Evolutionary conservation across 768 basidiomycete genomes (phyloP).

Genomic region (Tephrocybe sp.): DNA sequence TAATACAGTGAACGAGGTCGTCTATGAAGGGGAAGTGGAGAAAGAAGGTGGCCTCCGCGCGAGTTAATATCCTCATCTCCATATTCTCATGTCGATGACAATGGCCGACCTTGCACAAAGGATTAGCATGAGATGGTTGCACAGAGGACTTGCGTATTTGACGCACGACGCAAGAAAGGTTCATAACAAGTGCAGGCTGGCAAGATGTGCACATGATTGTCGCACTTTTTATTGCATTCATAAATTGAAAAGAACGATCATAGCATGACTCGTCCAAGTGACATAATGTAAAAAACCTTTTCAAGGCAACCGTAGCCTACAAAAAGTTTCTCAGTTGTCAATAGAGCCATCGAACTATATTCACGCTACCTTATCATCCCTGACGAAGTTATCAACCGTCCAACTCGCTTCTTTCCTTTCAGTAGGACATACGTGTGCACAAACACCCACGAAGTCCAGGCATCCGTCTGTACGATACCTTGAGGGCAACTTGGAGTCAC

Average conservation of each 20-base stretch:
- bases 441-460: constrained; percentile 57
- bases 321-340: neutral
- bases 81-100: constrained; percentile 60
- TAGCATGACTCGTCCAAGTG: constrained; percentile 27
- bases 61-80: constrained; percentile 34
- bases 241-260: constrained; percentile 18
- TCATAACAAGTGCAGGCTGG: constrained; percentile 45
- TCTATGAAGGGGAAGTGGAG: constrained; percentile 17
- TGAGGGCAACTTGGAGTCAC: constrained; percentile 32
- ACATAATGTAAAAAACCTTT: constrained; percentile 32
- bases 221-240: constrained; percentile 23
- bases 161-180: constrained; percentile 45
- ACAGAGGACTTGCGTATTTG: neutral
- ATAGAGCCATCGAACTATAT: neutral
- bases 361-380: constrained; percentile 52
- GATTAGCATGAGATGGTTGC: neutral
- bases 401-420: constrained; percentile 36
- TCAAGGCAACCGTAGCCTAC: constrained; percentile 48
- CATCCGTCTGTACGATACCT: constrained; percentile 39
- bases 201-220: constrained; percentile 51
- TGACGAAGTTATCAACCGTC: constrained; percentile 51
- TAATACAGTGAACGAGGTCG: constrained; percentile 12
- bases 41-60: constrained; percentile 16
- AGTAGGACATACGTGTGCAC: constrained; percentile 53
- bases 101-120: constrained; percentile 51